phyloP scores from a whole-genome alignment of 164 flowering plant genomes.

The Aristolochia fimbriata region DNA sequence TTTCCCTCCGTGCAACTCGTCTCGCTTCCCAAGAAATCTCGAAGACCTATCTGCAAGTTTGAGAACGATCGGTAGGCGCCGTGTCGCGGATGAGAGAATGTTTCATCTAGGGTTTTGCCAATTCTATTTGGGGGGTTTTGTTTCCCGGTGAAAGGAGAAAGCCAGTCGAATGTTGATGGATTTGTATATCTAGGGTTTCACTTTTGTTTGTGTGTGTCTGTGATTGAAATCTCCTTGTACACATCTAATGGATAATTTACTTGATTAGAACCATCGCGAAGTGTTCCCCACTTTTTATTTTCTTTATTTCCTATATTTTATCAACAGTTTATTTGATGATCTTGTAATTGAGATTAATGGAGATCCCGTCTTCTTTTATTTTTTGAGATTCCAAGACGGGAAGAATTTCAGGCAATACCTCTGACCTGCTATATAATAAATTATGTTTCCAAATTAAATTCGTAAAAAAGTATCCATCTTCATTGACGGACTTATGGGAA shows the following conservation, averaged over 20 bases:
- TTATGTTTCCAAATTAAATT: background rate
- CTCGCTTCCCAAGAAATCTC: too few species aligned
- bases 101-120: too few species aligned
- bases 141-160: too few species aligned
- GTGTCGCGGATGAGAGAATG: too few species aligned
- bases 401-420: background rate
- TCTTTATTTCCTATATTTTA: background rate
- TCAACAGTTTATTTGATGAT: background rate
- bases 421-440: background rate
- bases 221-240: background rate
- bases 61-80: too few species aligned
- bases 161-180: too few species aligned
- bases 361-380: too few species aligned
- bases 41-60: too few species aligned
- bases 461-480: background rate
- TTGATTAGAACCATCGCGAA: slow-evolving; percentile 1
- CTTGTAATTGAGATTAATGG: background rate
- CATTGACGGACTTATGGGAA: slow-evolving; percentile 15
- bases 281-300: background rate
- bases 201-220: background rate
- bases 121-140: too few species aligned
- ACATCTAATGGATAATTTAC: background rate
- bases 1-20: too few species aligned
- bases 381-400: background rate
- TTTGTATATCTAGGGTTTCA: background rate